Base-by-base conservation (phyloP, 805 yeast species). In the Yamadazyma insecticola region DNA sequence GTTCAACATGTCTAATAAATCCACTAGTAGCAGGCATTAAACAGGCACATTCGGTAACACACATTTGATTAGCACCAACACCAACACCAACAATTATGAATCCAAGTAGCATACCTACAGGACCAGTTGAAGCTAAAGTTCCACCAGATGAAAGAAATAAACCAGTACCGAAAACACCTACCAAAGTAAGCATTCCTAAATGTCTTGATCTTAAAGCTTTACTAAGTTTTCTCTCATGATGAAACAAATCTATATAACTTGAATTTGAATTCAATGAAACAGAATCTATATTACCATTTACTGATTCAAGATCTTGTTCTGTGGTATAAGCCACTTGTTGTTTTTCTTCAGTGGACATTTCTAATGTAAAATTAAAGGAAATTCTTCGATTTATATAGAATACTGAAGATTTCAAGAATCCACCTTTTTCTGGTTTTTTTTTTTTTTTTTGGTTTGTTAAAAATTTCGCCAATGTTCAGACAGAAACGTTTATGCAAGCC, bases 131-230 rank as follows among this genome's bases (percentile, higher is more conserved):
- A 18, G 63, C 59, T 31, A 76, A 55, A 8, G 77, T 61, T 23
- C 62, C 63, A 13, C 79, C 78, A 1, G 74, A 59, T 22, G 77
- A 73, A 22, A 77, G 59, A 48, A 74, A 77, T 19, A 78, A 55
- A 44, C 83, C 83, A 18, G 71, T 65, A 34, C 71, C 72, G 40
- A 66, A 53, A 9, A 49, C 46, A 14, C 51, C 50, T 10, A 45
- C 53, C 14, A 53, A 37, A 14, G 53, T 37, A 12, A 52, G 32
- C 43, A 50, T 47, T 9, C 36, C 35, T 15, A 51, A 30, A 22
- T 47, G 49, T 30, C 56, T 41, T 13, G 46, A 28, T 12, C 32
- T 37, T n/a, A 51, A 37, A 3, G 44, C 41, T 26, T 41, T 34
- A 10, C 36, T 26, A 13, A 48, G 37, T 9, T 18, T 31, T 16